Evolutionary conservation across 768 basidiomycete species (phyloP).

Genomic region (Rhodocollybia butyracea): DNA sequence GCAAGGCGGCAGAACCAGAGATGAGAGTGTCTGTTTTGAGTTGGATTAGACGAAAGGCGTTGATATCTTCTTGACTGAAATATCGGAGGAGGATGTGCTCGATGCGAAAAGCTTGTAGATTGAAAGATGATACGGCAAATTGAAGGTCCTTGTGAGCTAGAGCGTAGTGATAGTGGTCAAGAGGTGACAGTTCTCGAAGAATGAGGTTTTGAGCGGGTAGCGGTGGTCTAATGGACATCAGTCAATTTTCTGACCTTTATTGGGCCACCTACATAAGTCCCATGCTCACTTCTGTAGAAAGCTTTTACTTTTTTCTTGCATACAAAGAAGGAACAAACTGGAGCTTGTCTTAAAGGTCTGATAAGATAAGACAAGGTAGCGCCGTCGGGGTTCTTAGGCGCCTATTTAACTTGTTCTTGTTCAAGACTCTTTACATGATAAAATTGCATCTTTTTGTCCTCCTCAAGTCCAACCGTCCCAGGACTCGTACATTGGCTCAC

Average conservation of each 20-base stretch:
- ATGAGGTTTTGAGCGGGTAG: neutral
- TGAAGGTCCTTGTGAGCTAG: neutral
- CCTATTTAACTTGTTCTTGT: too few species aligned
- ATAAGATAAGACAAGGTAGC: too few species aligned
- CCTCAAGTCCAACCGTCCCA: too few species aligned
- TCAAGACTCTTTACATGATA: too few species aligned
- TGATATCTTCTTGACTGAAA: conserved; percentile 23
- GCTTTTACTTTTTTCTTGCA: too few species aligned
- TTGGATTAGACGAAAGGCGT: conserved; percentile 39
- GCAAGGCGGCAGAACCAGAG: conserved; percentile 52
- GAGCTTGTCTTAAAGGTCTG: too few species aligned
- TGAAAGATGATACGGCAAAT: conserved; percentile 3
- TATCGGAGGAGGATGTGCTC: conserved; percentile 32
- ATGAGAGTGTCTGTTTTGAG: conserved; percentile 41
- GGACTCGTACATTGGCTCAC: too few species aligned
- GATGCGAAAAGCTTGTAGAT: conserved; percentile 30
- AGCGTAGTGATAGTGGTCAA: conserved; percentile 6
- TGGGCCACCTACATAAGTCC: neutral
- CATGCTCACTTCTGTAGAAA: neutral
- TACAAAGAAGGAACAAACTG: too few species aligned
- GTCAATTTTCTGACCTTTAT: neutral
- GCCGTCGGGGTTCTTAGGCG: too few species aligned
- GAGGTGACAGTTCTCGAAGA: conserved; percentile 5
- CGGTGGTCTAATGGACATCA: neutral
- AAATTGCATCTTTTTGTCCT: too few species aligned